Percentiles rank a stretch among this genome's conserved stretches.
Conservation (phyloP, 2,329 filamentous ascomycete genomes). For the Fusarium burgessii region DNA sequence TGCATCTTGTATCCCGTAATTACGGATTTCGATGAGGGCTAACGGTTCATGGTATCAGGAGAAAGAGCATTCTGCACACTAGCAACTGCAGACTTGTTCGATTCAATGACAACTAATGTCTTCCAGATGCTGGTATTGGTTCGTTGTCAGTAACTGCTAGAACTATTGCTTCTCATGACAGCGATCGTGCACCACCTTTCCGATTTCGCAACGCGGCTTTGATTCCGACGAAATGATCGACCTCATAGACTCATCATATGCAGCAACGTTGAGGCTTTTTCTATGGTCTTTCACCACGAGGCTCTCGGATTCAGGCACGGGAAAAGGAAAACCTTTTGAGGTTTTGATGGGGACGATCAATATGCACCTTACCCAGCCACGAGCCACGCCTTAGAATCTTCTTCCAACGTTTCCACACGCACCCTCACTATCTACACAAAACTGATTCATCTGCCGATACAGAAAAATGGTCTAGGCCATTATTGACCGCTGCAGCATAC, state of each 20-base stretch:
- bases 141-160: not conserved
- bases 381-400: constrained; percentile 5
- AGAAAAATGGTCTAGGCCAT: constrained; percentile 22
- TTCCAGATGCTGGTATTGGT: constrained; percentile 11
- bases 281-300: not conserved
- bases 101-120: not conserved
- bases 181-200: constrained; percentile 6
- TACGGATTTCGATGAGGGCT: constrained; percentile 2
- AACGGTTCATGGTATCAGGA: constrained; percentile 7
- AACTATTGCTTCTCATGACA: constrained; percentile 7
- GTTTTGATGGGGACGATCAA: constrained; percentile 9
- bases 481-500: constrained; percentile 12
- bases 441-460: constrained; percentile 6
- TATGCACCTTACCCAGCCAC: not conserved
- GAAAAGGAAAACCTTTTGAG: not conserved
- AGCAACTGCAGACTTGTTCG: too few relatives aligned
- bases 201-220: constrained; percentile 29
- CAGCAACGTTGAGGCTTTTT: constrained; percentile 35
- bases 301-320: constrained; percentile 12
- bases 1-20: constrained; percentile 15
- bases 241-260: constrained; percentile 21
- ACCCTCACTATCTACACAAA: not conserved
- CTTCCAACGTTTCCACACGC: not conserved
- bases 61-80: not conserved
- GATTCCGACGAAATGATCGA: constrained; percentile 14